phyloP scores from a whole-genome alignment of 305 asterid genomes.

The Caryopteris hybrid region DNA sequence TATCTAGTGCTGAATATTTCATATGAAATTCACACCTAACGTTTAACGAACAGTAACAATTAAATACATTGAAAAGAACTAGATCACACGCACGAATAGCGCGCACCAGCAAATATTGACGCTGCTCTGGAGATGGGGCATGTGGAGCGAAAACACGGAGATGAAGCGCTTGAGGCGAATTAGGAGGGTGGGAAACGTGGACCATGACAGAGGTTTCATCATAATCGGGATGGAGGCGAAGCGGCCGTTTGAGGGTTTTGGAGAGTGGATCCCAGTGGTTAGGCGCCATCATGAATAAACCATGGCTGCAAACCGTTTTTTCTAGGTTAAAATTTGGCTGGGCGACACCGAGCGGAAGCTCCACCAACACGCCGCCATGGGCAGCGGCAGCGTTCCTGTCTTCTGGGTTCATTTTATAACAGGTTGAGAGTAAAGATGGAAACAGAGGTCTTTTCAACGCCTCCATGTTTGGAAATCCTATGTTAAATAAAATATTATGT shows the following conservation, averaged over 20 bases:
- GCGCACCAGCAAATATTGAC: conserved; percentile 46
- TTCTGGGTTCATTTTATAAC: conserved; percentile 26
- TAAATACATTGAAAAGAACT: not conserved
- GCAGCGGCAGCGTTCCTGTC: conserved; percentile 9
- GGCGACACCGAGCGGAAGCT: conserved; percentile 51
- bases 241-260: conserved; percentile 66
- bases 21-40: not conserved
- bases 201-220: conserved; percentile 41
- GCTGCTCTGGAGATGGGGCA: conserved; percentile 41
- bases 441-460: too few species aligned
- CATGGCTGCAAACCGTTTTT: conserved; percentile 80
- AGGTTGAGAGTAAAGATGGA: not conserved
- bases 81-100: not conserved
- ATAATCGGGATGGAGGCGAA: conserved; percentile 51
- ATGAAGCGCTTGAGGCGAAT: conserved; percentile 38
- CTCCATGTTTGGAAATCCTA: too few species aligned
- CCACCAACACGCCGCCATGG: conserved; percentile 39
- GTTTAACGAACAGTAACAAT: not conserved
- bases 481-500: too few species aligned
- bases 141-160: conserved; percentile 40
- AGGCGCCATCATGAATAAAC: conserved; percentile 91
- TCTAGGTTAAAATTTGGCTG: conserved; percentile 44
- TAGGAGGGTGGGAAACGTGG: conserved; percentile 45
- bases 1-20: not conserved
- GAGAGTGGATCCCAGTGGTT: conserved; percentile 72